Evolutionary conservation across 202 grass and related monocot genomes (phyloP).

Genomic region (Schoenoplectus tabernaemontani): DNA sequence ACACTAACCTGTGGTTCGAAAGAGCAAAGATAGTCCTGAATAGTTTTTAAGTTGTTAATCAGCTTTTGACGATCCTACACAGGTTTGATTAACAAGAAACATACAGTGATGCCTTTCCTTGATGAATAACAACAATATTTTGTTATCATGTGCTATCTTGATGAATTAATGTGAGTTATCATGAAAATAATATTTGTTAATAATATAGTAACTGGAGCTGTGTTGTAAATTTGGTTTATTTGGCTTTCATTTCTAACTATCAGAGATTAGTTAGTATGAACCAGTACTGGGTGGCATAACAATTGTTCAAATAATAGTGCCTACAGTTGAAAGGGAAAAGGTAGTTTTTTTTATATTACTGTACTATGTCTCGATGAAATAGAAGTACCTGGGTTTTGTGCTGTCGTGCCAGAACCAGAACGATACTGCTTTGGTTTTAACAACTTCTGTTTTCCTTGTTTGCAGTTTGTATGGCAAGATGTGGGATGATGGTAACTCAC

Average conservation of each 20-base stretch:
- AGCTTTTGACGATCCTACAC: constrained; percentile 81
- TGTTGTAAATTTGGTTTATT: not conserved
- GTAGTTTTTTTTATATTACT: not conserved
- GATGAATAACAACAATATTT: too few species aligned
- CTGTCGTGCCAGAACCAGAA: not conserved
- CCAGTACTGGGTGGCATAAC: not conserved
- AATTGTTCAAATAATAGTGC: not conserved
- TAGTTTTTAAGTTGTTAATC: constrained; percentile 83
- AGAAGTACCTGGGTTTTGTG: not conserved
- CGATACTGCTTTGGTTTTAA: not conserved
- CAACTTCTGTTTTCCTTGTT: not conserved
- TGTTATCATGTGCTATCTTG: constrained; percentile 91
- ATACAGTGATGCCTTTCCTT: constrained; percentile 9
- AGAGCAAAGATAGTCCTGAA: constrained; percentile 98
- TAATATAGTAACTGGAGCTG: not conserved
- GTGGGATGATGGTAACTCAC: constrained; percentile 98
- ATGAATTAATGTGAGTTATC: constrained; percentile 79
- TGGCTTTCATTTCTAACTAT: not conserved
- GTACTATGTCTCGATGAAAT: too few species aligned
- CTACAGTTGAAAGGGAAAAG: not conserved
- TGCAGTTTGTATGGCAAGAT: constrained; percentile 80
- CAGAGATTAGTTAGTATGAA: not conserved
- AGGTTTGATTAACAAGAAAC: constrained; percentile 15
- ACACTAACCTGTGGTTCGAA: constrained; percentile 73
- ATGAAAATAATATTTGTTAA: too few species aligned